phyloP scores from a whole-genome alignment of 2,329 filamentous ascomycete species.

The Lasiodiplodia theobromae region DNA sequence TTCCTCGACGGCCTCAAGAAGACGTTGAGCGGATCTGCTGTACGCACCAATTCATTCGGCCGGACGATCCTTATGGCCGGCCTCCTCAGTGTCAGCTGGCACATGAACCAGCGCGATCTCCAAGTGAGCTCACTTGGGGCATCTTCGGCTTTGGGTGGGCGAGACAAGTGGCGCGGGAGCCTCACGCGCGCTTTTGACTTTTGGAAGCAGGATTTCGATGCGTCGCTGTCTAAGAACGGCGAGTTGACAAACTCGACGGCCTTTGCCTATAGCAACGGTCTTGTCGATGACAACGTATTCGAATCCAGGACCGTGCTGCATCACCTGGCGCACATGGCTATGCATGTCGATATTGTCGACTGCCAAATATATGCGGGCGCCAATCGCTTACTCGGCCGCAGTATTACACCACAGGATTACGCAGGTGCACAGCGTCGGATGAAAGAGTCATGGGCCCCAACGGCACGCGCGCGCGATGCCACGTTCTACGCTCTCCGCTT shows the following conservation, averaged over 20 bases:
- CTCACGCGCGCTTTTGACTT: constrained; percentile 89
- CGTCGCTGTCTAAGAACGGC: constrained; percentile 70
- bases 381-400: constrained; percentile 81
- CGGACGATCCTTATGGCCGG: constrained; percentile 94
- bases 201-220: constrained; percentile 93
- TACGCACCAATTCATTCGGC: constrained; percentile 92
- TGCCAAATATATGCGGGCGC: constrained; percentile 95
- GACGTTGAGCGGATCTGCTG: constrained; percentile 83
- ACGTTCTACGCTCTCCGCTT: constrained; percentile 93
- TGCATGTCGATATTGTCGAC: constrained; percentile 97
- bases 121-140: constrained; percentile 89
- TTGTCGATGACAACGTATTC: constrained; percentile 74
- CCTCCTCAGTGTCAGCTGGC: constrained; percentile 91
- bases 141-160: constrained; percentile 78
- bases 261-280: constrained; percentile 41
- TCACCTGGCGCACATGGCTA: constrained; percentile 95
- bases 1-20: constrained; percentile 92
- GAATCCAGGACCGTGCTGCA: constrained; percentile 90
- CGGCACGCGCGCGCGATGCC: constrained; percentile 85
- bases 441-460: constrained; percentile 88
- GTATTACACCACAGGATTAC: constrained; percentile 83
- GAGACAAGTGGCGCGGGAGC: constrained; percentile 88
- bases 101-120: constrained; percentile 95
- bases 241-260: constrained; percentile 41
- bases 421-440: constrained; percentile 80